These are phyloP conservation scores for Teratosphaeria zuluensis DNA, from an alignment of 2,329 filamentous ascomycete species.

Conservation along the genomic window DNA sequence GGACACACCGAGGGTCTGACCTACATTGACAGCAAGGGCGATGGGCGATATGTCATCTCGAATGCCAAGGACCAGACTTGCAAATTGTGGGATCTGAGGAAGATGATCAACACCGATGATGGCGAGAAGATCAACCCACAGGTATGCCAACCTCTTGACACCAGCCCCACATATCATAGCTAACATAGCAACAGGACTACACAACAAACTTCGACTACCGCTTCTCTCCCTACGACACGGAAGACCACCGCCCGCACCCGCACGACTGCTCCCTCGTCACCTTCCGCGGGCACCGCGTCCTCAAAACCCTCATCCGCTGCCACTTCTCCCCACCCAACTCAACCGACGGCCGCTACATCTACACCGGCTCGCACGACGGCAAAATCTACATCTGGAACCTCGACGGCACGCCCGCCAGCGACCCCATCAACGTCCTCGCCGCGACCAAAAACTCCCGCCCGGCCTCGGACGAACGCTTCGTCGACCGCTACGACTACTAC, in stretches of 20 bases:
- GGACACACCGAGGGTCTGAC: constrained; percentile 57
- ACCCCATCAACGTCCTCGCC: constrained; percentile 61
- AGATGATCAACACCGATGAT: constrained; percentile 66
- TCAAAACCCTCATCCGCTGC: constrained; percentile 84
- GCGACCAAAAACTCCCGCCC: constrained; percentile 57
- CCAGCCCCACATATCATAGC: not conserved
- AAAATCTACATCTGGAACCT: constrained; percentile 88
- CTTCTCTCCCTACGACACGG: constrained; percentile 54
- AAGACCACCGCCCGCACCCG: constrained; percentile 62
- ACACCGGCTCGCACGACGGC: constrained; percentile 82
- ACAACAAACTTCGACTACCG: constrained; percentile 67
- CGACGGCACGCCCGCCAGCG: constrained; percentile 71
- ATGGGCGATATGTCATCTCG: constrained; percentile 79
- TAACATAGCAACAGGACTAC: constrained; percentile 29
- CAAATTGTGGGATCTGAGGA: constrained; percentile 92
- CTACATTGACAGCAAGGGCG: constrained; percentile 71
- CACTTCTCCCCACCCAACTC: constrained; percentile 85
- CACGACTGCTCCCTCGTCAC: constrained; percentile 88
- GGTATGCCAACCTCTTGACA: constrained; percentile 8
- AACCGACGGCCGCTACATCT: constrained; percentile 85
- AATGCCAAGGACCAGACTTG: constrained; percentile 96
- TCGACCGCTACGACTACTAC: constrained; percentile 48
- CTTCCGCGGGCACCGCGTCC: constrained; percentile 80
- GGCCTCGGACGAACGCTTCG: constrained; percentile 41
- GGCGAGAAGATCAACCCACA: constrained; percentile 48